Percentiles rank a stretch among this genome's conserved stretches.
Conservation (phyloP, 331 rosid species). For the Rhamnella rubrinervis region DNA sequence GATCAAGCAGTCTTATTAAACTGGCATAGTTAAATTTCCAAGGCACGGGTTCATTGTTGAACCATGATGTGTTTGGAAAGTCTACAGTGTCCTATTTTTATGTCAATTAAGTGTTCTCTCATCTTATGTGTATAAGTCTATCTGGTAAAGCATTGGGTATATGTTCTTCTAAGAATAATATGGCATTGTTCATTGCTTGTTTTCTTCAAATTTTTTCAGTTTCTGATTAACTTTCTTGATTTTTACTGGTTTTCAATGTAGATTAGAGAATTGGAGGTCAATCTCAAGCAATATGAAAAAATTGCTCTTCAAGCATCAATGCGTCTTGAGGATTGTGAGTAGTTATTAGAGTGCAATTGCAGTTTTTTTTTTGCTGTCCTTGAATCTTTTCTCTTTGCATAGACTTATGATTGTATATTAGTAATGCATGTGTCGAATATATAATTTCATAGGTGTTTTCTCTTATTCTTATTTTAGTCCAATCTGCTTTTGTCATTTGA, state of each 20-base stretch:
- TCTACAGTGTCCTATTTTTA: too few species aligned
- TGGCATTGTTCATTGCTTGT: background rate
- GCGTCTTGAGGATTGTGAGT: constrained; percentile 62
- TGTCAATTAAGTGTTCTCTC: too few species aligned
- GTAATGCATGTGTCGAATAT: too few species aligned
- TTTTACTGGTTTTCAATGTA: constrained; percentile 29
- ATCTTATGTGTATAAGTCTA: background rate
- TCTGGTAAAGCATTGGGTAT: background rate
- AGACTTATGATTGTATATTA: background rate
- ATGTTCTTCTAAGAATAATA: background rate
- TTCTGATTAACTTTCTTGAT: constrained; percentile 14
- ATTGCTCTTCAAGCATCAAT: constrained; percentile 62
- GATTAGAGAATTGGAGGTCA: constrained; percentile 74
- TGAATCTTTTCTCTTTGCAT: background rate
- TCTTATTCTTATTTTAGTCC: too few species aligned
- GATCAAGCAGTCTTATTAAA: too few species aligned
- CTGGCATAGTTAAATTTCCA: too few species aligned
- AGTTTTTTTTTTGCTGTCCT: background rate
- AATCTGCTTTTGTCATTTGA: too few species aligned
- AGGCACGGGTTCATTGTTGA: too few species aligned
- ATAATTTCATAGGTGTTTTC: too few species aligned
- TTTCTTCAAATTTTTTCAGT: background rate
- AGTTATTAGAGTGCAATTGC: constrained; percentile 9
- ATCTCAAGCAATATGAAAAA: constrained; percentile 73
- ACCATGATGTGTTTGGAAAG: too few species aligned